Percentiles rank a stretch among this genome's conserved stretches.
These are phyloP conservation scores for Forsythia suspensa DNA, from an alignment of 257 asterid species.

Conservation along the genomic window DNA sequence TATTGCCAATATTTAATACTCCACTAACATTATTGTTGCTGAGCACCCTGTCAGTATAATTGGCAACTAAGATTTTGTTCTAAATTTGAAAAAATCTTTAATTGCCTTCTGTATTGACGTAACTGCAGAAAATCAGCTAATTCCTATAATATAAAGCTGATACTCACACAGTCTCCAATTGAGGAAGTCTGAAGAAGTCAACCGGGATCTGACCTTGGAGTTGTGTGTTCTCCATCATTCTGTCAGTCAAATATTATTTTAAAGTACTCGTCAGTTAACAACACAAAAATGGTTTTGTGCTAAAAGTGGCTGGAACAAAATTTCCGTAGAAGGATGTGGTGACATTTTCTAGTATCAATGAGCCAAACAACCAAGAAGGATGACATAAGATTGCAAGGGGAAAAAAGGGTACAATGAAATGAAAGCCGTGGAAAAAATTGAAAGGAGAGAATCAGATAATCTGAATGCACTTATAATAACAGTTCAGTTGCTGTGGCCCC, in stretches of 20 bases:
- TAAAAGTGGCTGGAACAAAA: neutral
- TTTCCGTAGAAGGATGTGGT: neutral
- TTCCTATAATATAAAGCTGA: neutral
- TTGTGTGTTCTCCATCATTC: slow-evolving; percentile 62
- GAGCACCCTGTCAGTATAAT: slow-evolving; percentile 48
- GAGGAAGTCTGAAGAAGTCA: slow-evolving; percentile 54
- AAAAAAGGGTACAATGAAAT: neutral
- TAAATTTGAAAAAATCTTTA: neutral
- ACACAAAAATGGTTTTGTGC: neutral
- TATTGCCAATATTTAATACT: slow-evolving; percentile 60
- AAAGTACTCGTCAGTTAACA: slow-evolving; percentile 18
- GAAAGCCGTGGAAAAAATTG: neutral
- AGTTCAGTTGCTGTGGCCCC: neutral
- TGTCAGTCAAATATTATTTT: slow-evolving; percentile 29
- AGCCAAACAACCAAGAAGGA: neutral
- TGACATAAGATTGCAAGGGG: neutral
- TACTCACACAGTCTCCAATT: slow-evolving; percentile 73
- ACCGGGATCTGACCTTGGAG: slow-evolving; percentile 66
- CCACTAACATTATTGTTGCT: slow-evolving; percentile 66
- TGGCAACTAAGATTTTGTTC: neutral
- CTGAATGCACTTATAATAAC: neutral
- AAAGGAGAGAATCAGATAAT: neutral
- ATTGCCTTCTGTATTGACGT: neutral
- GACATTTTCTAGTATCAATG: neutral
- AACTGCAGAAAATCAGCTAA: neutral